Conservation (phyloP, 2,329 filamentous ascomycete species). For the Teratosphaeria viscida region DNA sequence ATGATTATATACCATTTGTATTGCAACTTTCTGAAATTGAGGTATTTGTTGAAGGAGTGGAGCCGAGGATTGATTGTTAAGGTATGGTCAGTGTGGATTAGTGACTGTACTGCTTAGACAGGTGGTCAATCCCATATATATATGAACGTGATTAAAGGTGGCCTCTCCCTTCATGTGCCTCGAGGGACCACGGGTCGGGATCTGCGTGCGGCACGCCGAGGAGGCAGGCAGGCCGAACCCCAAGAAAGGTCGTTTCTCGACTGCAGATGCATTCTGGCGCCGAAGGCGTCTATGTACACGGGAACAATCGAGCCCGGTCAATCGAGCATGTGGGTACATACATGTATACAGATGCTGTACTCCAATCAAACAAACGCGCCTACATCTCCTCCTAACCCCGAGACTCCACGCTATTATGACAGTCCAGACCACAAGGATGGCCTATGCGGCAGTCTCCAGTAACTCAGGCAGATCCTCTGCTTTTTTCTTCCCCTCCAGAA, state of each 20-base stretch:
- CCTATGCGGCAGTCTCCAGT: slow-evolving; percentile 2
- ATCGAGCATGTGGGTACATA: neutral
- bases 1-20: neutral
- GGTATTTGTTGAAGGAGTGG: neutral
- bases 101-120: neutral
- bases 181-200: neutral
- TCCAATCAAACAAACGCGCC: neutral
- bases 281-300: neutral
- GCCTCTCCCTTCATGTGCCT: neutral
- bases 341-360: neutral
- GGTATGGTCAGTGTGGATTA: neutral
- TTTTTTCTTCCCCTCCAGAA: slow-evolving; percentile 64
- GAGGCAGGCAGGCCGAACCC: neutral
- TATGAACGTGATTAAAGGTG: neutral
- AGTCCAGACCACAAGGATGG: neutral
- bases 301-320: neutral
- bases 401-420: neutral
- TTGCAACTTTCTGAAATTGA: neutral
- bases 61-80: neutral
- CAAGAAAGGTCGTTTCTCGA: neutral
- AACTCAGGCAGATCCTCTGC: slow-evolving; percentile 73
- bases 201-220: neutral
- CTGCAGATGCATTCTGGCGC: neutral
- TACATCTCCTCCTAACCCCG: neutral
- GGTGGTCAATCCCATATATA: neutral